Evolutionary conservation across 768 basidiomycete species (phyloP), one percentile per base, ranked within the genome.

Genomic region (Collybia sordida): DNA sequence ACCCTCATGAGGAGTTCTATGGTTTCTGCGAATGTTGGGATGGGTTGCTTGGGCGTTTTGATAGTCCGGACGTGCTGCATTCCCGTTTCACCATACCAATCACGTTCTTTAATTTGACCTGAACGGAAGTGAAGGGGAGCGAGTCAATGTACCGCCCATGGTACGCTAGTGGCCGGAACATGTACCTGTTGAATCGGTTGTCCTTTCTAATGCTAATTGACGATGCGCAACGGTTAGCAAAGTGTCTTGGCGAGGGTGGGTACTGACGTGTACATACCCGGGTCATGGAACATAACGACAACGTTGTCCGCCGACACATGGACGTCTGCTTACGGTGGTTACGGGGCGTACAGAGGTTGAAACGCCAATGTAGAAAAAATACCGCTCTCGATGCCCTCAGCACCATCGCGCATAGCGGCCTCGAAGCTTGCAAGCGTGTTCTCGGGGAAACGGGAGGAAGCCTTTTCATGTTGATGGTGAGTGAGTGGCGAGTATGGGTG

Each of bases 341-440:
- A 84, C 71, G 75, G 69, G 69, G 54, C 55, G 59, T 57, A 55
- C 52, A 71, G 64, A 60, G 59, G 31, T 31, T 31, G 47, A 66
- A 68, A 64, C 59, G 65, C 62, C 64, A 56, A 59, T 47, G 47
- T 44, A 14, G 54, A 59, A 55, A 74, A 71, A 83, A 72, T 94
- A 97, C 96, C 95, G 67, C 91, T 94, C 81, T 99, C 96, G 62
- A 99, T 96, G 59, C 79, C 95, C 66, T 99, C 93, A 40, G 93
- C 88, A 52, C 96, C 96, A 72, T 97, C 94, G 41, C 85, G 84
- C 54, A 97, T 93, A 63, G 96, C 96, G 55, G 90, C 90, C 65
- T 92, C 86, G 71, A 98, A 98, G 72, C 90, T 93, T 28, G 91
- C 91, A 55, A 94, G 81, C 42, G 94, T 96, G 75, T 98, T 98